Percentiles rank a stretch among this genome's conserved stretches.
phyloP scores from a whole-genome alignment of 305 asterid genomes.

The Rubia peregrina region DNA sequence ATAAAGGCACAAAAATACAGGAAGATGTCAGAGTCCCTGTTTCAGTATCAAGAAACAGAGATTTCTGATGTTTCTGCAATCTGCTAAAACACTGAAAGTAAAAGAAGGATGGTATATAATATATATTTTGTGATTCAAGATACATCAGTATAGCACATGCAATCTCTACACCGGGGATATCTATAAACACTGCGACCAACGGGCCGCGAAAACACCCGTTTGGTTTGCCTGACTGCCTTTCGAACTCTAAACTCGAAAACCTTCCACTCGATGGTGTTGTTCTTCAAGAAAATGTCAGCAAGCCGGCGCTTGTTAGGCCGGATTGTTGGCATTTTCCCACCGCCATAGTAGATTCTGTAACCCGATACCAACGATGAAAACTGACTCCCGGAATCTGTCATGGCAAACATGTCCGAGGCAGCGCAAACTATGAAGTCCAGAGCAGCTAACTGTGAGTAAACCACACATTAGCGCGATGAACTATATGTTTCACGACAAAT shows the following conservation, averaged over 20 bases:
- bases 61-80: no score
- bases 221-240: slow-evolving; percentile 88
- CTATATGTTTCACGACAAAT: background rate
- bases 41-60: no score
- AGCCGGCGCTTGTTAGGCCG: slow-evolving; percentile 94
- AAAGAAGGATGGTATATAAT: no score
- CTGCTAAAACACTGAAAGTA: no score
- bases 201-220: slow-evolving; percentile 88
- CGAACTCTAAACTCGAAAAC: slow-evolving; percentile 82
- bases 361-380: slow-evolving; percentile 89
- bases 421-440: slow-evolving; percentile 89
- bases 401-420: slow-evolving; percentile 83
- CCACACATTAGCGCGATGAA: background rate
- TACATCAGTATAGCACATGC: slow-evolving; percentile 62
- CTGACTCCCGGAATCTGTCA: slow-evolving; percentile 98
- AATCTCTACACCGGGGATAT: slow-evolving; percentile 76
- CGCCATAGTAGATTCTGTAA: slow-evolving; percentile 76
- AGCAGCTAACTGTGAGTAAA: slow-evolving; percentile 77
- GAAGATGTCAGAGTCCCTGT: background rate
- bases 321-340: slow-evolving; percentile 81
- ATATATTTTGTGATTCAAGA: background rate
- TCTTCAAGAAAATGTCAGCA: slow-evolving; percentile 82
- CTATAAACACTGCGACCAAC: slow-evolving; percentile 87
- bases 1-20: background rate
- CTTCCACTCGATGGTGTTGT: slow-evolving; percentile 89